Evolutionary conservation across 805 yeast species (phyloP), one percentile per base, ranked within the genome.

Genomic region (Yamadazyma paraphyllophila): DNA sequence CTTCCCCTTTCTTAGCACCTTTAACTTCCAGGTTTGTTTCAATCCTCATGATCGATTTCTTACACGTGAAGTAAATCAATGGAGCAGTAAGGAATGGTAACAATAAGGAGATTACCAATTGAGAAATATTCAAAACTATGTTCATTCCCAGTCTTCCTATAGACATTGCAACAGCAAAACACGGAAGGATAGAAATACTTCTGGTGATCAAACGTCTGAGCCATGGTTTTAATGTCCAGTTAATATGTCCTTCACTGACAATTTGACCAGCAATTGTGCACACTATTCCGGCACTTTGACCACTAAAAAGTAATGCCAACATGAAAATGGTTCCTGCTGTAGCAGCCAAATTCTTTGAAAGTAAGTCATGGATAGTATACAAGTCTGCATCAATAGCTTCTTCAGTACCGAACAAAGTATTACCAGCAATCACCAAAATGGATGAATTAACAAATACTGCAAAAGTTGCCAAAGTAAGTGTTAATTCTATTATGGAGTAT

Each of bases 251-350:
- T 62, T 91, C 97, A 54, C 89, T 80, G 2, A 91, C 96, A 55
- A 91, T 82, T 64, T 91, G 96, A 8, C 97, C 97, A 0, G 96
- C 88, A 68, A 91, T 85, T 0, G 97, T 91, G 62, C 97, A 90
- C 2, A 90, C 91, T 36, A 91, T 81, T 40, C 97, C 96, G 0
- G 97, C 96, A 38, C 91, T 84, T 58, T 87, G 90, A 5, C 97
- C 97, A 47, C 94, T 84, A 47, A 87, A 78, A 33, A 91, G 69
- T 55, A 91, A 71, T 0, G 97, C 97, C 43, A 88, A 62, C 77
- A 89, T 89, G 66, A 91, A 91, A 0, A 89, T 65, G 0, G 88
- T 81, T 24, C 97, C 97, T 0, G 89, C 95, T 7, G 79, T 81
- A 2, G 84, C 81, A 0, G 96, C 85, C 33, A 91, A 69, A 42